These are phyloP conservation scores for Castanea mollissima DNA, from an alignment of 306 rosid genomes.

Conservation along the genomic window DNA sequence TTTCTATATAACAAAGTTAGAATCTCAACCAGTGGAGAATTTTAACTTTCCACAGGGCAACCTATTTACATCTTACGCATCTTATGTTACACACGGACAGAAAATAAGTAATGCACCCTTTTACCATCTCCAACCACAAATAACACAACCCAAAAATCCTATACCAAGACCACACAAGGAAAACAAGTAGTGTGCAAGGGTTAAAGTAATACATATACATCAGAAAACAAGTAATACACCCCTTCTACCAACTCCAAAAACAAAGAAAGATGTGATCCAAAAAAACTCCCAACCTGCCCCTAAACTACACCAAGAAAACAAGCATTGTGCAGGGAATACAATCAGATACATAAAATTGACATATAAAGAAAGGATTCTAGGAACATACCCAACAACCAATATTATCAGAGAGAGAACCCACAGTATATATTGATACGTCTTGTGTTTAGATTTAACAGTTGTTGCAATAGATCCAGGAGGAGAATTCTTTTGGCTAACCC, in stretches of 20 bases:
- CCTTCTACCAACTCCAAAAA: no score
- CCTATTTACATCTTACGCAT: background rate
- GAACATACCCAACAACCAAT: conserved; percentile 49
- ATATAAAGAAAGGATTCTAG: conserved; percentile 9
- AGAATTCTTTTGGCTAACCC: conserved; percentile 48
- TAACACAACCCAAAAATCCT: background rate
- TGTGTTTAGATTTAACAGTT: conserved; percentile 58
- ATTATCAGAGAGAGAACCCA: conserved; percentile 59
- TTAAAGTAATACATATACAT: no score
- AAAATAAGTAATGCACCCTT: conserved; percentile 18
- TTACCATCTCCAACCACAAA: background rate
- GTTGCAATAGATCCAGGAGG: conserved; percentile 17
- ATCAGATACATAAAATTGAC: background rate
- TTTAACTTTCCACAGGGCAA: background rate
- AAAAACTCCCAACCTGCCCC: no score
- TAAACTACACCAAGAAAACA: background rate
- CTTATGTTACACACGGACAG: background rate
- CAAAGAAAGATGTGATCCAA: no score
- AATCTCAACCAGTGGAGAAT: conserved; percentile 1
- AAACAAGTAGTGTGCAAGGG: no score
- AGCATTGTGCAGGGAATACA: background rate
- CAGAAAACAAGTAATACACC: no score
- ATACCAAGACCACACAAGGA: background rate
- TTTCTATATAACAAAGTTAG: background rate
- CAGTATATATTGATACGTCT: conserved; percentile 62